A percentile compares a stretch with the other conserved stretches of the same genome.
These are phyloP conservation scores for Pseudogymnoascus sp. DNA, from an alignment of 2,329 filamentous ascomycete genomes.

Conservation along the genomic window DNA sequence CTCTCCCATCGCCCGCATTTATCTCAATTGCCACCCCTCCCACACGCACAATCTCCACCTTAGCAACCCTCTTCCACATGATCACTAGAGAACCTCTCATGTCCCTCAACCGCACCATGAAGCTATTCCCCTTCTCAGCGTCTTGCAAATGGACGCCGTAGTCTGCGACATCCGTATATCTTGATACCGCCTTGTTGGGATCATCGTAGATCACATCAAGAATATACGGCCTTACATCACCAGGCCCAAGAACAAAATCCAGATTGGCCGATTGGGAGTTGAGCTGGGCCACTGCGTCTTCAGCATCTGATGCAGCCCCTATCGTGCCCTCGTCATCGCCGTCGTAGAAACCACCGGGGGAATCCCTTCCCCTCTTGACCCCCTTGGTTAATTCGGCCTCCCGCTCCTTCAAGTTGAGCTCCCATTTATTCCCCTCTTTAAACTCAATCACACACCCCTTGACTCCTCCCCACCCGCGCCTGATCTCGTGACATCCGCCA, in stretches of 20 bases:
- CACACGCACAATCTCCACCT: not conserved
- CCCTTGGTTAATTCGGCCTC: not conserved
- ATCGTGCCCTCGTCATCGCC: not conserved
- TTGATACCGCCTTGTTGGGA: not conserved
- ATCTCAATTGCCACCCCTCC: not conserved
- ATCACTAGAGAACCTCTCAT: not conserved
- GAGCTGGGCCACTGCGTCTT: not conserved
- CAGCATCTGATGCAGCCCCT: not conserved
- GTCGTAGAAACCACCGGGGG: not conserved
- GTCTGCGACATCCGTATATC: not conserved
- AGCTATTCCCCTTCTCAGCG: not conserved
- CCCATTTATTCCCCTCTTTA: not conserved
- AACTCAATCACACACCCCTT: not conserved
- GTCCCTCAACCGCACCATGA: not conserved
- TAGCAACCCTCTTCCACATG: not conserved
- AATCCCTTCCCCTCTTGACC: not conserved
- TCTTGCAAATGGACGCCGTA: not conserved
- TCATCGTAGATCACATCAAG: not conserved
- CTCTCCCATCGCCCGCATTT: not conserved
- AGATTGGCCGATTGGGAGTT: not conserved
- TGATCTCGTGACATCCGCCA: not conserved
- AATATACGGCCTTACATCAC: not conserved
- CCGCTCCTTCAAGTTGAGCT: not conserved
- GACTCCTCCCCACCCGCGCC: not conserved
- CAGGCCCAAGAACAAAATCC: not conserved